Base-by-base conservation (phyloP, 164 flowering plant genomes). In the Pachysandra terminalis region DNA sequence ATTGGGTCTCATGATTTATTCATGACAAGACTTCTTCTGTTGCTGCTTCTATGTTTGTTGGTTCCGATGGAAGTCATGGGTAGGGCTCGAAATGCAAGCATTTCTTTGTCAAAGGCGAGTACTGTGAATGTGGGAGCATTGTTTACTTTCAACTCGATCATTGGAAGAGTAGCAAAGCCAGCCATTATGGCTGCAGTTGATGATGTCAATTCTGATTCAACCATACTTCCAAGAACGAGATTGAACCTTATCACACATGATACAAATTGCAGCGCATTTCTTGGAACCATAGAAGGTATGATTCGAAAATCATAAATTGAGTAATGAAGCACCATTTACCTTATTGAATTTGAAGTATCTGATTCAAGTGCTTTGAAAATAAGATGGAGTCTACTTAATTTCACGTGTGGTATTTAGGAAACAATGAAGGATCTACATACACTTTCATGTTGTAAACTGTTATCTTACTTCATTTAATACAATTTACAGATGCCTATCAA, bases 201-300 rank as follows among this genome's bases (percentile, higher is more conserved):
- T 63, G 98, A 90, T 77, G 86, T 93, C 22, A 93, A 93, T 80
- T 78, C 90, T 15, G 77, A 89, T 73, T 53, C 85, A 0, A 80
- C 55, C 66, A 64, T 90, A 68, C 90, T 93, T 55, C 35, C 71
- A 0, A 86, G 86, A 24, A 85, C 79, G 0, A 74, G 64, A 57
- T 61, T 93, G 75, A 79, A 86, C 1, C 21, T 87, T 22, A 26
- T 76, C 45, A 28, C 74, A 5, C 84, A 78, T 45, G 90, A 90
- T 63, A 82, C 90, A 8, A 83, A 85, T 66, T 90, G 96, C 84
- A 90, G 86, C 54, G 93, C 85, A 48, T 93, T 93, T 77, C 45
- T 83, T 40, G 94, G 94, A 67, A 87, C 89, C 13, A 61, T 92
- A 24, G 87, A 80, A 86, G 97, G 97, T 92, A 85, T 53, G 52